Conservation (phyloP, 208 protist species). For the Wallacemonas sp. region DNA sequence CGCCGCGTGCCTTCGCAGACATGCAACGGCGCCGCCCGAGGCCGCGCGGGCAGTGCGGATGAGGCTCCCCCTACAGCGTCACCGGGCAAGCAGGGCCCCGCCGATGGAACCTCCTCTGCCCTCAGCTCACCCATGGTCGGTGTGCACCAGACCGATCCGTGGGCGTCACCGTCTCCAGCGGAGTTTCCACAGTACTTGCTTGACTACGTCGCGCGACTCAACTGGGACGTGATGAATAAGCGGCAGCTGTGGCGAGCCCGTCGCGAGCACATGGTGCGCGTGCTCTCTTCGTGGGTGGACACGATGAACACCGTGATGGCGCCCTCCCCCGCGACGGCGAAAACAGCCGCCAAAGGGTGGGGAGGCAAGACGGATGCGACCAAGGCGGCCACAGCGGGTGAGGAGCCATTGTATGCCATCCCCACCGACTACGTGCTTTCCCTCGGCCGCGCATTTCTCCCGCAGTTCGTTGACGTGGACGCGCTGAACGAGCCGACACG, state of each 20-base stretch:
- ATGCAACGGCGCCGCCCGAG: too few relatives aligned
- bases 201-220: conserved; percentile 41
- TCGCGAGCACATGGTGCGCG: conserved; percentile 5
- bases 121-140: background rate
- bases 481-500: conserved; percentile 15
- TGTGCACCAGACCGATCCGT: background rate
- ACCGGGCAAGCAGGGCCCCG: too few relatives aligned
- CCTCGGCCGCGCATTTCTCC: conserved; percentile 65
- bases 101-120: too few relatives aligned
- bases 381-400: background rate
- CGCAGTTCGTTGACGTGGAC: conserved; percentile 33
- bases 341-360: background rate
- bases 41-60: too few relatives aligned
- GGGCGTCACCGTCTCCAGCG: conserved; percentile 6
- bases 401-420: conserved; percentile 32
- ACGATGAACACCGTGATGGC: conserved; percentile 30
- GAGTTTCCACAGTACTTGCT: conserved; percentile 48
- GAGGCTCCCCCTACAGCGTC: too few relatives aligned
- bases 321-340: background rate
- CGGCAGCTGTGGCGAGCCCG: conserved; percentile 19
- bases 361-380: background rate
- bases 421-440: conserved; percentile 62
- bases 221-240: conserved; percentile 16
- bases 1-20: conserved; percentile 16
- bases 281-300: conserved; percentile 30